Percentiles rank a stretch among this genome's conserved stretches.
These are phyloP conservation scores for Solanum appendiculatum DNA, from an alignment of 257 asterid genomes.

Conservation along the genomic window DNA sequence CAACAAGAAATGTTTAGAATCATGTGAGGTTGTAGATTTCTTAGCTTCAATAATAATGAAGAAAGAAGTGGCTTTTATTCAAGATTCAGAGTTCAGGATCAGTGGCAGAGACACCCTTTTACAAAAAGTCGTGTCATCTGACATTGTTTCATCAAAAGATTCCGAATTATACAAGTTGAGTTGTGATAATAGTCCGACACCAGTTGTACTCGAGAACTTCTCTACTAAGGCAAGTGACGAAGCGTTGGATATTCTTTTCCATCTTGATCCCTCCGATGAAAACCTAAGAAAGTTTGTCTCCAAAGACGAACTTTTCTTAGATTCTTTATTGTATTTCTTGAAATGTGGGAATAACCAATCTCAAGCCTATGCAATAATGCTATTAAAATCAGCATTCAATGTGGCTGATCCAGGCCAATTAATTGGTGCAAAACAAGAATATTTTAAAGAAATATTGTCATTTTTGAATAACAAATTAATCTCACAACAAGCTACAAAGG, in stretches of 20 bases:
- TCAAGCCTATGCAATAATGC: conserved; percentile 17
- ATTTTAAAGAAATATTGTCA: conserved; percentile 15
- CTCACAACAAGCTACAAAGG: conserved; percentile 30
- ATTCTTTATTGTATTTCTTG: conserved; percentile 21
- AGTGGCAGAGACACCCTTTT: not conserved
- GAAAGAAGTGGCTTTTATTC: not conserved
- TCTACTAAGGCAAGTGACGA: conserved; percentile 13
- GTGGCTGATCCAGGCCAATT: conserved; percentile 36
- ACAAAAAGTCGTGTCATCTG: not conserved
- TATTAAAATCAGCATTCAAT: conserved; percentile 24
- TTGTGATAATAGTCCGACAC: not conserved
- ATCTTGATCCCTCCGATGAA: conserved; percentile 28
- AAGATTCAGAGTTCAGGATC: not conserved
- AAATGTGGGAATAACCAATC: conserved; percentile 18
- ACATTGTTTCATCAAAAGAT: not conserved
- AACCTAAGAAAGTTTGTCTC: conserved; percentile 16
- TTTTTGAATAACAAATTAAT: conserved; percentile 18
- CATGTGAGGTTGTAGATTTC: conserved; percentile 30
- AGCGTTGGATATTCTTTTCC: conserved; percentile 30
- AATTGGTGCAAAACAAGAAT: conserved; percentile 11
- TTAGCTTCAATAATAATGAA: conserved; percentile 21
- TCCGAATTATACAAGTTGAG: not conserved
- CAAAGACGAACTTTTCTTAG: conserved; percentile 3
- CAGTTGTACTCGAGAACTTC: not conserved
- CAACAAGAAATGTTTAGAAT: conserved; percentile 15